phyloP scores from a whole-genome alignment of 257 asterid species.

The Solanum appendiculatum region DNA sequence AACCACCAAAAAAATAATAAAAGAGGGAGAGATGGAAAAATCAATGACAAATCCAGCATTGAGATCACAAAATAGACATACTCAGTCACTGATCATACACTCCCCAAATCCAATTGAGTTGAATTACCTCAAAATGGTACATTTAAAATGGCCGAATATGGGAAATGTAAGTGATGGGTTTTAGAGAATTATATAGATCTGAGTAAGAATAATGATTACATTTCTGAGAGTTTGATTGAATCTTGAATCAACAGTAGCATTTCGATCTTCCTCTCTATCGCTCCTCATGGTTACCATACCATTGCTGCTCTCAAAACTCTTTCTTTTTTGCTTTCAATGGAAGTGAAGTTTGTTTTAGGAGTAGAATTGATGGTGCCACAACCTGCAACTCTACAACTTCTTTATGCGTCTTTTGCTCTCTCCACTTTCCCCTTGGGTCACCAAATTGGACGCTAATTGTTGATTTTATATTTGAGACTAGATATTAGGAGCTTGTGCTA shows the following conservation, averaged over 20 bases:
- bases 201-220: conserved; percentile 21
- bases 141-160: neutral
- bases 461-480: too few species aligned
- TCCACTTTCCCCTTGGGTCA: too few species aligned
- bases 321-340: neutral
- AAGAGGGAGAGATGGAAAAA: neutral
- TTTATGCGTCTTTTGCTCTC: neutral
- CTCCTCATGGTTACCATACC: neutral
- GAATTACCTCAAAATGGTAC: neutral
- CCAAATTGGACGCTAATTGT: neutral
- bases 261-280: conserved; percentile 33
- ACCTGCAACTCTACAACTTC: neutral
- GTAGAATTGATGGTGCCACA: neutral
- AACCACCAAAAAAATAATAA: neutral
- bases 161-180: conserved; percentile 19
- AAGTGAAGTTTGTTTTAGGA: neutral
- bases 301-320: neutral
- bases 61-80: neutral
- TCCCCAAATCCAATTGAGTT: neutral
- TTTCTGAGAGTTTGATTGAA: conserved; percentile 88
- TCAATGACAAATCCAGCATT: neutral
- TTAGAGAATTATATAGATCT: neutral
- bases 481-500: too few species aligned
- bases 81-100: conserved; percentile 2
- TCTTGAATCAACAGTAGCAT: conserved; percentile 68